A percentile compares a stretch with the other conserved stretches of the same genome.
These are phyloP conservation scores for Microsporum canis DNA, from an alignment of 2,329 filamentous ascomycete species.

Conservation along the genomic window DNA sequence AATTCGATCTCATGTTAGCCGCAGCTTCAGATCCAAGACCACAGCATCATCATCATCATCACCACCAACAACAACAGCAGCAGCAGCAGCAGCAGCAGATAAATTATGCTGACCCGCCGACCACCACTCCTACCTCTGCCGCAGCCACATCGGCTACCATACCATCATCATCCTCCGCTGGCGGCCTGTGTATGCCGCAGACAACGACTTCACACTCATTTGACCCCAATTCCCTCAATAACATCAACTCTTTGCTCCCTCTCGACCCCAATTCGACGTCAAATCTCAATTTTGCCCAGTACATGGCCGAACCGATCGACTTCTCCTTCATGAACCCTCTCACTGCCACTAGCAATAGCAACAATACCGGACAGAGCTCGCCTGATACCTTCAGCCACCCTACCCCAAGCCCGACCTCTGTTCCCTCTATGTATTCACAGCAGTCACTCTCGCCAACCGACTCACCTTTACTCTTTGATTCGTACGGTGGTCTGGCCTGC, in stretches of 20 bases:
- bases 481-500: slow-evolving; percentile 2
- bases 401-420: slow-evolving; percentile 8
- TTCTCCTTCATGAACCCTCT: slow-evolving; percentile 9
- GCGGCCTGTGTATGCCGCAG: background rate
- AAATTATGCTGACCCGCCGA: background rate
- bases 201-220: background rate
- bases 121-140: background rate
- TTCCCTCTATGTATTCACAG: slow-evolving; percentile 12
- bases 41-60: background rate
- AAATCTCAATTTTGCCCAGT: slow-evolving; percentile 10
- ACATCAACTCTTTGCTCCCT: slow-evolving; percentile 7
- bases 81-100: background rate
- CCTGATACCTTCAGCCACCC: background rate
- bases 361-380: background rate
- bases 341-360: background rate
- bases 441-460: slow-evolving; percentile 12
- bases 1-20: slow-evolving; percentile 27
- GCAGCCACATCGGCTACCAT: background rate
- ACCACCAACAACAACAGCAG: background rate
- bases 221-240: background rate
- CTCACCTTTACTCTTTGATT: slow-evolving; percentile 13
- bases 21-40: slow-evolving; percentile 7
- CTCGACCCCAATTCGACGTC: slow-evolving; percentile 6
- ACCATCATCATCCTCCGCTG: background rate
- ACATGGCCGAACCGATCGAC: slow-evolving; percentile 13